Evolutionary conservation across 1,139 yeast species (phyloP), one percentile per base, ranked within the genome.

Genomic region (Zygotorulaspora mrakii): DNA sequence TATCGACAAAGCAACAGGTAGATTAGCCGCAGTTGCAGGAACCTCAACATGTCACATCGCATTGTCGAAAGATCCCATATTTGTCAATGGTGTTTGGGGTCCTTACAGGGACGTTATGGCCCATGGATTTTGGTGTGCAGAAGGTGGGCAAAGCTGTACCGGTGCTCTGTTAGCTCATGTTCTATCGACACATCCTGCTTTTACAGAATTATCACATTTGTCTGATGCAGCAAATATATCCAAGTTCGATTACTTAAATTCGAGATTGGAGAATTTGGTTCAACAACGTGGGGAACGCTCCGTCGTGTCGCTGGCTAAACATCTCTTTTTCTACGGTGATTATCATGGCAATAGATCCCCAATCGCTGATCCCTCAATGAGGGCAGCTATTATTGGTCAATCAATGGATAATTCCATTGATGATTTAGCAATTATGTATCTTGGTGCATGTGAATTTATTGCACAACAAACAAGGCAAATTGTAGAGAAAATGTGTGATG

Each of bases 81-180:
- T 91, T 62, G 97, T 91, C 10, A 79, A 87, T 35, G 98, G 98
- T 43, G 96, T 91, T 23, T 91, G 98, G 98, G 98, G 98, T 14
- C 98, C 98, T 3, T 91, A 91, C 66, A 76, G 88, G 55, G 95
- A 89, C 62, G 95, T 86, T 8, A 73, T 91, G 70, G 85, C 94
- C 13, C 84, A 86, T 25, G 88, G 81, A 9, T 82, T 74, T 57
- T 91, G 97, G 97, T 73, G 88, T 54, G 95, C 97, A n/a, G 98
- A 91, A 67, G 98, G 98, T 57, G 98, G 98, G 13, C 98, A 91
- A 65, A 83, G 94, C 14, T 84, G 95, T 59, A 91, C 98, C 2
- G 98, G 98, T 50, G 96, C 94, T 25, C 73, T 91, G 37, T 73
- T 91, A 53, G 94, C 91, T 3, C 95, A 87, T 64, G 94, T 89